Base-by-base conservation (phyloP, 768 basidiomycete species). In the Baorangia bicolor region DNA sequence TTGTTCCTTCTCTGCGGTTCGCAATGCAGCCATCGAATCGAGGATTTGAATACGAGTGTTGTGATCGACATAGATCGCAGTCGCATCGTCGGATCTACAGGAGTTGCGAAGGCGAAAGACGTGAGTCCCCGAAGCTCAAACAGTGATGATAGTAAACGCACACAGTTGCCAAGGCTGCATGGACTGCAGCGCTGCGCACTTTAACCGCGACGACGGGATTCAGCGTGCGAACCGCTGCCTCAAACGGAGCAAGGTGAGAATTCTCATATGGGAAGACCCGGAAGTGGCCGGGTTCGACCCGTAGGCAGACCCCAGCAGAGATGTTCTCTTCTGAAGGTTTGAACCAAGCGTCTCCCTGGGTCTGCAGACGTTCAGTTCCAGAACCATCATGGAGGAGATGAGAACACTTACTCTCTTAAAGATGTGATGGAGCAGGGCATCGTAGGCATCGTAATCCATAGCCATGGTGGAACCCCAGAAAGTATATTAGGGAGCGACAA, bases 11-110 rank as follows among this genome's bases (percentile, higher is more conserved):
- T 94, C 90, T 8, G 92, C 92, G 38, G 81, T 79, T 7, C 87
- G 82, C 39, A 95, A 75, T 53, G 82, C 78, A 49, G 68, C 64
- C 61, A 94, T 83, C 16, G 82, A 82, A 55, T 90, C 87, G 25
- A 95, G 70, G 53, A 95, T 85, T 71, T 95, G 93, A 49, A 95
- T 94, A 7, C 91, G 87, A 2, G 92, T 94, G 67, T 93, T 84
- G 52, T 71, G 68, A 72, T 92, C 89, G 57, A 95, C 80, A 63
- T 85, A 85, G 58, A 91, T 83, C 30, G 81, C 82, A 11, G 69
- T 70, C 2, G 81, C 80, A 61, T 86, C 81, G 6, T 86, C 85
- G 18, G 79, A 61, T 25, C 88, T 90, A 42, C 33, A 37, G 4
- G 34, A 28, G 43, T 34, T 31, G 18, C 3, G 23, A 44, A 59